Evolutionary conservation across 208 protist species (phyloP).

Genomic region (Novymonas esmeraldas): DNA sequence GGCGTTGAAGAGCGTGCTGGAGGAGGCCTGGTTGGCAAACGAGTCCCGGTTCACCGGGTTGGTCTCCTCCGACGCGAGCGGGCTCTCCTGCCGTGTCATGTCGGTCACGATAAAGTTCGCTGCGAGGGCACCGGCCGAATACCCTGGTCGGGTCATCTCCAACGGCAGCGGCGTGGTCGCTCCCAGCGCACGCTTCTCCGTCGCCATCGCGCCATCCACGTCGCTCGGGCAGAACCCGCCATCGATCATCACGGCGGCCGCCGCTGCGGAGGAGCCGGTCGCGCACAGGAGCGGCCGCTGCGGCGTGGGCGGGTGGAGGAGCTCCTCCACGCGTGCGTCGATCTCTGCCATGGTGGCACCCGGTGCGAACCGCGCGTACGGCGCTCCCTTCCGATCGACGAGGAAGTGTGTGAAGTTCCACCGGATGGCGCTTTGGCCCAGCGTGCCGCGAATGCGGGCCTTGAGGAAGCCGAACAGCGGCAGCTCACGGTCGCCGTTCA

Average conservation of each 20-base stretch:
- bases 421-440: slow-evolving; percentile 70
- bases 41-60: neutral
- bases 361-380: slow-evolving; percentile 63
- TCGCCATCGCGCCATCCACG: neutral
- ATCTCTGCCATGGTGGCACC: slow-evolving; percentile 50
- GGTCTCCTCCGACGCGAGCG: neutral
- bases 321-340: slow-evolving; percentile 49
- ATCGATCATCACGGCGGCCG: neutral
- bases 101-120: slow-evolving; percentile 12
- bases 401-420: slow-evolving; percentile 95
- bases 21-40: slow-evolving; percentile 2
- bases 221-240: neutral
- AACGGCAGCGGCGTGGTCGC: too few relatives aligned
- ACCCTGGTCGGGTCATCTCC: too few relatives aligned
- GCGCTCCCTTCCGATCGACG: slow-evolving; percentile 56
- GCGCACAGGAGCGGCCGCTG: neutral
- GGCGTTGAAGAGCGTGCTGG: slow-evolving; percentile 16
- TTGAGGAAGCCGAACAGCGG: slow-evolving; percentile 86
- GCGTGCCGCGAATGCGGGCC: slow-evolving; percentile 47
- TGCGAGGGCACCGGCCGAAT: neutral
- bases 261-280: neutral
- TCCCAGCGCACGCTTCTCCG: too few relatives aligned
- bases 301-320: slow-evolving; percentile 30
- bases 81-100: slow-evolving; percentile 1
- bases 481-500: slow-evolving; percentile 79